Percentiles rank a stretch among this genome's conserved stretches.
Evolutionary conservation across 2,329 filamentous ascomycete species (phyloP).

Genomic region (Alternaria gansuensis): DNA sequence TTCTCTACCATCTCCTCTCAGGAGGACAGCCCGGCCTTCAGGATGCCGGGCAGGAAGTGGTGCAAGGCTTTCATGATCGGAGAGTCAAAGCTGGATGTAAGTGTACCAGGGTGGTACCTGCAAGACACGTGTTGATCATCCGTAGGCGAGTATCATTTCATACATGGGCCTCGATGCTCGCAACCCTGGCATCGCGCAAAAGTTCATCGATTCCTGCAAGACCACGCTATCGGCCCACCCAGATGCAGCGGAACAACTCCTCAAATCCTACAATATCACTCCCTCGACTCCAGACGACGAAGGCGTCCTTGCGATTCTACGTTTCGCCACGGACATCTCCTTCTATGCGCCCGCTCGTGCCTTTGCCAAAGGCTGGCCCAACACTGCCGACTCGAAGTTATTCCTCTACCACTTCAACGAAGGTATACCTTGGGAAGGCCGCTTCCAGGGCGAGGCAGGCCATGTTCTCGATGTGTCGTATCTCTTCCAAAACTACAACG

Average conservation of each 20-base stretch:
- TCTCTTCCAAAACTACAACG: slow-evolving; percentile 49
- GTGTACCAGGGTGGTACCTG: not conserved
- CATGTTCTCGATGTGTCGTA: slow-evolving; percentile 49
- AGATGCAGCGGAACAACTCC: slow-evolving; percentile 32
- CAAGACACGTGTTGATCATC: not conserved
- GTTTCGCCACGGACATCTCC: slow-evolving; percentile 58
- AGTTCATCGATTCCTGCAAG: slow-evolving; percentile 49
- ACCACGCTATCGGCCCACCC: slow-evolving; percentile 40
- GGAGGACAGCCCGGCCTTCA: slow-evolving; percentile 34
- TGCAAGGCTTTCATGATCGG: slow-evolving; percentile 60
- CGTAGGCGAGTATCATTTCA: slow-evolving; percentile 40
- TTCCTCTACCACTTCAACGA: slow-evolving; percentile 50
- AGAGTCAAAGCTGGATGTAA: slow-evolving; percentile 59
- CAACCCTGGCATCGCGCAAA: slow-evolving; percentile 44
- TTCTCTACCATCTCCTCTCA: slow-evolving; percentile 38
- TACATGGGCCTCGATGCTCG: slow-evolving; percentile 37
- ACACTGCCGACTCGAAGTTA: slow-evolving; percentile 37
- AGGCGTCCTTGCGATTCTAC: slow-evolving; percentile 55
- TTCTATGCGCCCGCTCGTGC: slow-evolving; percentile 58
- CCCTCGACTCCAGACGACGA: slow-evolving; percentile 52
- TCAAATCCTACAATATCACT: slow-evolving; percentile 55
- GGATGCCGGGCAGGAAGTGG: slow-evolving; percentile 57
- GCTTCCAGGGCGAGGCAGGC: slow-evolving; percentile 45
- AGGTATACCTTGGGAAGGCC: slow-evolving; percentile 49
- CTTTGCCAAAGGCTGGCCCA: slow-evolving; percentile 52